Evolutionary conservation across 345 rosid genomes (phyloP), one percentile per base, ranked within the genome.

Genomic region (Bruguiera parviflora): DNA sequence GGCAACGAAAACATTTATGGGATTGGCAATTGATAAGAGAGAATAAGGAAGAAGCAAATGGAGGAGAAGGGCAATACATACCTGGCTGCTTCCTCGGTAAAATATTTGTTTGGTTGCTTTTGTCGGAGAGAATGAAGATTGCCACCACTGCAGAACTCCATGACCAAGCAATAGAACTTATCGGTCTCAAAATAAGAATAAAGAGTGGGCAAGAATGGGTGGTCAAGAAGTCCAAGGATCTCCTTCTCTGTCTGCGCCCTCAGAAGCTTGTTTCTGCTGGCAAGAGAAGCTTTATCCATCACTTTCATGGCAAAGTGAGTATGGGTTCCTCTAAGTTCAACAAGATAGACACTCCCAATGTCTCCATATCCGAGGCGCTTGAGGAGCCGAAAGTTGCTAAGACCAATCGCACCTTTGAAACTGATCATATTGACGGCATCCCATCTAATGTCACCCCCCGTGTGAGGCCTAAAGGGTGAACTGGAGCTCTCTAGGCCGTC

Each of bases 341-440:
- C 80, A 25, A 77, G 80, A 53, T 77, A 77, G 19, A 77, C 80
- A 32, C 80, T 77, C 86, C 96, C 98, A 28, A 92, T 92, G 75
- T 92, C 98, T 62, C 98, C 98, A 68, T 90, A 86, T 0, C 98
- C 96, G 0, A 90, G 87, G 65, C 96, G 85, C 80, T 90, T 92
- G 27, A 90, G 86, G 58, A 92, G 90, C 53, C 96, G 78, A 53
- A 92, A 90, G 63, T 90, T 84, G 82, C 85, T 86, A 15, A 88
- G 84, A 3, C 96, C 92, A 21, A 92, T 84, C 63, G 81, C 46
- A 21, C 88, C 87, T 80, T 67, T 86, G 6, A 84, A 61, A 32
- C 46, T 81, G 27, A 83, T 65, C 25, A 53, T 39, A 33, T 90
- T 85, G 64, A 92, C 83, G 61, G 96, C 92, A 69, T 92, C 98